Evolutionary conservation across 164 flowering plant species (phyloP).

Genomic region (Santalum album): DNA sequence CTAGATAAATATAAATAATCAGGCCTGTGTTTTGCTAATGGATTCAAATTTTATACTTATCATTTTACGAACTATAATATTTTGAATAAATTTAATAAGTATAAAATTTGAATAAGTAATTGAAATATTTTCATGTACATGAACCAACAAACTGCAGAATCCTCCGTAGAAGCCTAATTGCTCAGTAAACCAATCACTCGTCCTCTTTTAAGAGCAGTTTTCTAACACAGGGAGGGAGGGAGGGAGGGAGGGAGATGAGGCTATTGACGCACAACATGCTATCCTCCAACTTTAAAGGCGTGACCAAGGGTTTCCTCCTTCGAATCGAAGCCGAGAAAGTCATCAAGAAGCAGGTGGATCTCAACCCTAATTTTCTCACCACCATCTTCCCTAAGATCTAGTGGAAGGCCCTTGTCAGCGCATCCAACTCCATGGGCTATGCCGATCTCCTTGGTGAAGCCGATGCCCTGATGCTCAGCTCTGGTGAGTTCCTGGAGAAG

Average conservation of each 20-base stretch:
- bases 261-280: constrained; percentile 90
- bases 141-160: no score
- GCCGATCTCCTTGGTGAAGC: constrained; percentile 58
- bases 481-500: constrained; percentile 49
- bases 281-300: constrained; percentile 80
- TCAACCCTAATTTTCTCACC: constrained; percentile 64
- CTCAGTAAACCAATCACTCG: no score
- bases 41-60: no score
- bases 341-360: constrained; percentile 48
- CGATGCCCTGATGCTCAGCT: constrained; percentile 53
- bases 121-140: no score
- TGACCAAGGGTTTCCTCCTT: constrained; percentile 68
- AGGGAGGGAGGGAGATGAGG: constrained; percentile 36
- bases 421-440: constrained; percentile 53
- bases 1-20: no score
- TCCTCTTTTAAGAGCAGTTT: no score
- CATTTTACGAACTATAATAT: no score
- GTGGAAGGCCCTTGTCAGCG: constrained; percentile 65
- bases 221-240: no score
- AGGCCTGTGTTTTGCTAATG: no score
- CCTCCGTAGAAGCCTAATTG: no score
- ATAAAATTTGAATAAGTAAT: no score
- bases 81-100: no score
- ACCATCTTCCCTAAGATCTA: constrained; percentile 70
- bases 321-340: constrained; percentile 45